phyloP scores from a whole-genome alignment of 768 basidiomycete genomes.

The Boletus eberwhitei region DNA sequence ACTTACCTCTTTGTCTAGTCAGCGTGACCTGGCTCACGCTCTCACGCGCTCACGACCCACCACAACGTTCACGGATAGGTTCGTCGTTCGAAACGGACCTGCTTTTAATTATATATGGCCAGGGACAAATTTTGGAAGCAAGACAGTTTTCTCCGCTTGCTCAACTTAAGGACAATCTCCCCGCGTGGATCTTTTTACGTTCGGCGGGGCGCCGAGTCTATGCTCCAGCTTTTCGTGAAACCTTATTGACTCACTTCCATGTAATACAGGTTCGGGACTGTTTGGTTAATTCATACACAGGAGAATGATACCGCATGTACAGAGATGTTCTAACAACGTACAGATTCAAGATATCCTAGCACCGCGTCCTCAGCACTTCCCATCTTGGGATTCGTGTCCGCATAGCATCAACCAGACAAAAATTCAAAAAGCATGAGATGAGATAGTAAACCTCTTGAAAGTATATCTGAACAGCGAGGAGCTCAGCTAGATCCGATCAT shows the following conservation, averaged over 20 bases:
- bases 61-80: not conserved
- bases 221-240: not conserved
- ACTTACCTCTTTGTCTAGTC: too few relatives aligned
- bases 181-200: too few relatives aligned
- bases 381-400: not conserved
- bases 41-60: not conserved
- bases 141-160: too few relatives aligned
- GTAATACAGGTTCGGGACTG: not conserved
- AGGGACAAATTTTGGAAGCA: too few relatives aligned
- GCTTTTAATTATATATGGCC: too few relatives aligned
- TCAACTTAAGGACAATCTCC: too few relatives aligned
- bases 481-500: constrained; percentile 1
- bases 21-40: not conserved
- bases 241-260: not conserved
- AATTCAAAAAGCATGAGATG: constrained; percentile 50
- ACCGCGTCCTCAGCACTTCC: not conserved
- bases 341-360: not conserved
- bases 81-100: too few relatives aligned
- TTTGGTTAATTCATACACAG: not conserved
- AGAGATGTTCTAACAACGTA: not conserved
- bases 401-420: not conserved
- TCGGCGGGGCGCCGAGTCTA: not conserved
- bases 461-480: constrained; percentile 51
- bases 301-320: not conserved
- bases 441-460: constrained; percentile 72